Base-by-base conservation (phyloP, 208 protist genomes). In the Herpetomonas tarakana region DNA sequence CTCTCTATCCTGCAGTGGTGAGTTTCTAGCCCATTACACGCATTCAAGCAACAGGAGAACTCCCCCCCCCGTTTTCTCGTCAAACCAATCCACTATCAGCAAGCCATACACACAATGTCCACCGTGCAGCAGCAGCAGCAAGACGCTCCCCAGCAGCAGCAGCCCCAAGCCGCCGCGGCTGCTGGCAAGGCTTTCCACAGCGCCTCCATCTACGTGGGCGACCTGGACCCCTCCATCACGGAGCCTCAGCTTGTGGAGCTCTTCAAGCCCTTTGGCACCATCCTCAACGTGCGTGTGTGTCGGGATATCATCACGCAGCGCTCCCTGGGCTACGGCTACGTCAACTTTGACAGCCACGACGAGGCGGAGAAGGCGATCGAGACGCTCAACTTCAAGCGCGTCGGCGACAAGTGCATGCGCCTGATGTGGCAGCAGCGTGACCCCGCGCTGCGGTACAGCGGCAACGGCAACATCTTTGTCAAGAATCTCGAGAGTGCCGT, bases 351-450 rank as follows among this genome's bases (percentile, higher is more conserved):
- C 80, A 97, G 72, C 71, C 74, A 81, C 55, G 80, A 83, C 25
- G 98, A 98, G 74, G 98, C 98, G 14, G 96, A 98, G 64, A 89
- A 93, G 70, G 98, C 98, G 16, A 88, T 99, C 53, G 97, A 99
- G 67, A 98, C 95, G 25, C 75, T 99, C 61, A 99, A 99, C 88
- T 99, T 99, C 80, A 97, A 89, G 44, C 71, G 66, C 39, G 92
- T 99, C 28, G 92, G 94, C 24, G 90, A 85, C 59, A 93, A 92
- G 53, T 97, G 97, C 52, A 92, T 98, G 63, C 97, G 98, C 49
- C 97, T 99, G 71, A 99, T 99, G 98, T 99, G 98, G 97, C 97
- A 95, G 63, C 97, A 99, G 81, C 93, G 98, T 53, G 98, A 99
- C 70, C 98, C 98, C 35, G 80, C 92, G 18, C 76, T 99, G 18